A percentile compares a stretch with the other conserved stretches of the same genome.
Evolutionary conservation across 495 filamentous ascomycete species (phyloP).

Genomic region (Acidiella bohemica): DNA sequence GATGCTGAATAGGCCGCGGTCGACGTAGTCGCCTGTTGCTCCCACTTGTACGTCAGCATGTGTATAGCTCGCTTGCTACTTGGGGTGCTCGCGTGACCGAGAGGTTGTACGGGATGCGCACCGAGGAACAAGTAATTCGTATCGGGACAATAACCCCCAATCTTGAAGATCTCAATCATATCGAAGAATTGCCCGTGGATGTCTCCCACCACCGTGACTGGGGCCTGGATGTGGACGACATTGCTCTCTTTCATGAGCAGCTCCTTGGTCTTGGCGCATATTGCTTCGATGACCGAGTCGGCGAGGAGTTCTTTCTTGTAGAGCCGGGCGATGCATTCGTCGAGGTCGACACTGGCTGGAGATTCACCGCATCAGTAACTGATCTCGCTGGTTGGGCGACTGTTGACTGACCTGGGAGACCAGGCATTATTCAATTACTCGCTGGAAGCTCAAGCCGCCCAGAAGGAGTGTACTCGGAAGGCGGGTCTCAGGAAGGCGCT

Average conservation of each 20-base stretch:
- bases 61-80: no score
- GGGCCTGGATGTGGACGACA: slow-evolving; percentile 90
- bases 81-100: slow-evolving; percentile 16
- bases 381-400: slow-evolving; percentile 7
- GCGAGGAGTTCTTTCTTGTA: slow-evolving; percentile 94
- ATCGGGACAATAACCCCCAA: slow-evolving; percentile 89
- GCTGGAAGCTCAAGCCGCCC: no score
- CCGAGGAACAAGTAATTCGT: slow-evolving; percentile 97
- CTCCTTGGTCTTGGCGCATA: slow-evolving; percentile 98
- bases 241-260: slow-evolving; percentile 99
- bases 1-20: slow-evolving; percentile 94
- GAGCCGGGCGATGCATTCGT: slow-evolving; percentile 90
- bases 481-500: not conserved
- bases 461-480: not conserved
- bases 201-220: slow-evolving; percentile 96
- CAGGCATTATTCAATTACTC: slow-evolving; percentile 71
- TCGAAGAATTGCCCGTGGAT: slow-evolving; percentile 99
- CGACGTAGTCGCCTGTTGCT: slow-evolving; percentile 85
- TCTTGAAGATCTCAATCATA: slow-evolving; percentile 97
- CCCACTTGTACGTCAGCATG: no score
- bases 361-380: no score
- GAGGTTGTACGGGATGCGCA: no score
- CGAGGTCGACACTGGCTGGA: slow-evolving; percentile 95
- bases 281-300: slow-evolving; percentile 95
- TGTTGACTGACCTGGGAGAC: slow-evolving; percentile 58